These are phyloP conservation scores for Solanum ossicruentum DNA, from an alignment of 257 asterid genomes.

Conservation along the genomic window DNA sequence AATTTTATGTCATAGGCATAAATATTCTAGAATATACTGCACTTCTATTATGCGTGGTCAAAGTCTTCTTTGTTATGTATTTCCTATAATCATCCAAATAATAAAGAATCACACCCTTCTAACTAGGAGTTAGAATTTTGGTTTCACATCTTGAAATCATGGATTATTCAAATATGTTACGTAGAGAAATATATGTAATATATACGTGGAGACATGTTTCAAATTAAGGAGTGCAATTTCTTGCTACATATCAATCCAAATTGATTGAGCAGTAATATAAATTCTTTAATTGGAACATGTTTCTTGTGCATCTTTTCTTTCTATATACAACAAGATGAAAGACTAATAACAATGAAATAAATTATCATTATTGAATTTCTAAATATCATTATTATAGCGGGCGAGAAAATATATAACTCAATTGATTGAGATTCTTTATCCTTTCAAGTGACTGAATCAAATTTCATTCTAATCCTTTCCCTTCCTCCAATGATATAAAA, in stretches of 20 bases:
- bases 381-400: too few relatives aligned
- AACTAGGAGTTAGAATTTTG: background rate
- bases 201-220: background rate
- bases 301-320: background rate
- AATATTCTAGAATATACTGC: background rate
- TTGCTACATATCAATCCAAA: background rate
- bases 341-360: too few relatives aligned
- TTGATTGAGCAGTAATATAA: background rate
- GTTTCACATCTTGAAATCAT: background rate
- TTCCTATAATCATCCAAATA: background rate
- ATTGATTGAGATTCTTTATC: too few relatives aligned
- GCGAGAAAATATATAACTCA: background rate
- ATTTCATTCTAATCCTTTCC: too few relatives aligned
- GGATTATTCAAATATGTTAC: background rate
- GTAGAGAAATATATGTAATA: too few relatives aligned
- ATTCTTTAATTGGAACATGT: background rate
- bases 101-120: background rate
- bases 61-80: background rate
- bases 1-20: too few relatives aligned
- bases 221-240: background rate
- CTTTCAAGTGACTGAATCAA: too few relatives aligned
- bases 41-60: background rate
- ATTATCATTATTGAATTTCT: background rate
- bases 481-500: too few relatives aligned
- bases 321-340: background rate